phyloP scores from a whole-genome alignment of 768 basidiomycete genomes.

The Rhizopogon rudus region DNA sequence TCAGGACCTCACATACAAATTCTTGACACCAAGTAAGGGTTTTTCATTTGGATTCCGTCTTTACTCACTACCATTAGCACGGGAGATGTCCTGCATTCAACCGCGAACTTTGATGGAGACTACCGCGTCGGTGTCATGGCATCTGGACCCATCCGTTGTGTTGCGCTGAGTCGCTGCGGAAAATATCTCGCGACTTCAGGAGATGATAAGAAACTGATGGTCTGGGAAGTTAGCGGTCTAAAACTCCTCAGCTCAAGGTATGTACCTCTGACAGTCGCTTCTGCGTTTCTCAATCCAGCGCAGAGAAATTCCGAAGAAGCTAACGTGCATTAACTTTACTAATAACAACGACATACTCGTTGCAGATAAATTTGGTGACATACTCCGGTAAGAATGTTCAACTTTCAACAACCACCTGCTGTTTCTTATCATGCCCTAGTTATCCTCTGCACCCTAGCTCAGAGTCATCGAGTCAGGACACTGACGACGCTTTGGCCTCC shows the following conservation, averaged over 20 bases:
- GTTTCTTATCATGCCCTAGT: conserved; percentile 29
- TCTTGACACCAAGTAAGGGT: conserved; percentile 47
- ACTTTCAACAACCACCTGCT: background rate
- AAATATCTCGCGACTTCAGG: conserved; percentile 55
- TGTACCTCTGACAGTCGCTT: conserved; percentile 6
- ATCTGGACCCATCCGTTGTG: conserved; percentile 56
- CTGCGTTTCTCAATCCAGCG: conserved; percentile 1
- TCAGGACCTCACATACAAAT: conserved; percentile 63
- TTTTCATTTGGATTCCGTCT: background rate
- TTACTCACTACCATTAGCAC: conserved; percentile 33
- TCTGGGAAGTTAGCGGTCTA: conserved; percentile 63
- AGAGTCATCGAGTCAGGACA: conserved; percentile 20
- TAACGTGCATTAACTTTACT: conserved; percentile 66
- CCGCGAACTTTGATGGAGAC: conserved; percentile 26
- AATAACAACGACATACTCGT: conserved; percentile 64
- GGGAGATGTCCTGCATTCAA: conserved; percentile 46
- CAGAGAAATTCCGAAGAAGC: conserved; percentile 82
- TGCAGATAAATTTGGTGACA: conserved; percentile 93
- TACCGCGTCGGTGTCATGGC: conserved; percentile 32
- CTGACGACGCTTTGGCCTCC: conserved; percentile 36
- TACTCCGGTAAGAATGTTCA: conserved; percentile 58
- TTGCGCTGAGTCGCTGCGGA: conserved; percentile 41
- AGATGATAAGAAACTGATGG: conserved; percentile 78
- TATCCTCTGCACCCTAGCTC: conserved; percentile 48
- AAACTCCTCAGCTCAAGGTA: conserved; percentile 61